Base-by-base conservation (phyloP, 2,329 filamentous ascomycete genomes). In the Drechslerella dactyloides region DNA sequence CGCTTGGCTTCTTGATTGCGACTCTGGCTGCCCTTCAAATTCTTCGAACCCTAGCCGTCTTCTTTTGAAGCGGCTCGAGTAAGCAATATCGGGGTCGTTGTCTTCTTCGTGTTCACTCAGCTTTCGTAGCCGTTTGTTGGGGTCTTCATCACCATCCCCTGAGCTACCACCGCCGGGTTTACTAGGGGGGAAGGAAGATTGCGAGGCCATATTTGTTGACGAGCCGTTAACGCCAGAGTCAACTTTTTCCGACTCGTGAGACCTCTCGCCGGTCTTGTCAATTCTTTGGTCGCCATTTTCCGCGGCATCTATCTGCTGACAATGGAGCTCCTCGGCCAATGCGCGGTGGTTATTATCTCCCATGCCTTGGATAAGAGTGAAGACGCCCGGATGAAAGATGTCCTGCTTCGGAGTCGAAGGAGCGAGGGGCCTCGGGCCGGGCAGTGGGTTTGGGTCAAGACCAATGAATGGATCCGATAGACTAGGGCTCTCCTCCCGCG, bases 101-200 rank as follows among this genome's bases (percentile, higher is more conserved):
- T 72, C 68, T 23, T 72, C 48, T 24, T 72, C 68, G 57, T 72
- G 68, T 51, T 72, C 68, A 40, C 68, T 65, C 11, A 65, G 60
- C 40, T 72, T 64, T 33, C 68, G 60, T 17, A 51, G 57, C 19
- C 68, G 50, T 27, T 63, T 65, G 23, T 72, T 72, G n/a, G 68
- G 68, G 40, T 70, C 66, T 52, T 61, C 68, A 51, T 35, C 68
- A 52, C 60, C 68, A 42, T 72, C 68, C 21, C 68, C 68, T 2
- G 56, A 64, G 21, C 57, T 23, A 13, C 68, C 60, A n/a, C 59
- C 60, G 19, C 55, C 42, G 17, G 60, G 44, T 42, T 48, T 57
- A 15, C 50, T 61, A n/a, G 54, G 53, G 17, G 54, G 55, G 44
- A 54, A 57, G n/a, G 64, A 27, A 7, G 56, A 55, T 23, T 65